phyloP scores from a whole-genome alignment of 1,284 basidiomycete genomes.

The Fomitopsis schrenkii region DNA sequence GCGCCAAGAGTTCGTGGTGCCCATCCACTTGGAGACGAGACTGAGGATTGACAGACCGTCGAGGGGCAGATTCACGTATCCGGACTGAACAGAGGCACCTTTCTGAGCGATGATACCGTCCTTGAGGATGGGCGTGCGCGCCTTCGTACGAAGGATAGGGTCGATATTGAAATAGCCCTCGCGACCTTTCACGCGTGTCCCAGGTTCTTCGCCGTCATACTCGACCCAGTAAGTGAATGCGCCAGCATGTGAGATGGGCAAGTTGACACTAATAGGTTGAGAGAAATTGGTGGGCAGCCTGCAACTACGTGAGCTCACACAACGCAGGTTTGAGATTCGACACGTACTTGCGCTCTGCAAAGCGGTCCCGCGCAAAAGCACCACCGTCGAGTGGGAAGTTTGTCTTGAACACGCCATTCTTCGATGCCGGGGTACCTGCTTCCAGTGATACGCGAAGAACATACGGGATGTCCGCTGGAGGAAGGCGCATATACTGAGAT shows the following conservation, averaged over 20 bases:
- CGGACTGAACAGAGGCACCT: constrained; percentile 43
- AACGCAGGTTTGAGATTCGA: neutral
- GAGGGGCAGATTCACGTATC: constrained; percentile 67
- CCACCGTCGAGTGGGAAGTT: constrained; percentile 94
- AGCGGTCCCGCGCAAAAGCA: constrained; percentile 73
- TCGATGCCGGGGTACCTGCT: constrained; percentile 84
- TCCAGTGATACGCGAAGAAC: constrained; percentile 86
- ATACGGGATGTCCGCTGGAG: constrained; percentile 86
- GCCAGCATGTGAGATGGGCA: constrained; percentile 92
- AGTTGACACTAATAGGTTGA: constrained; percentile 87
- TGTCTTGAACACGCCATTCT: constrained; percentile 87
- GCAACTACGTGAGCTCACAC: constrained; percentile 10
- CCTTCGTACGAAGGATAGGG: constrained; percentile 74
- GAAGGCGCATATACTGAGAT: constrained; percentile 86
- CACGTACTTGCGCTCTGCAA: constrained; percentile 74
- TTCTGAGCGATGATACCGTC: constrained; percentile 47
- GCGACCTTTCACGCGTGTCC: constrained; percentile 68
- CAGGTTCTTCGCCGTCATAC: constrained; percentile 63
- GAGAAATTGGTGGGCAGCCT: constrained; percentile 80
- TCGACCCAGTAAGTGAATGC: constrained; percentile 94
- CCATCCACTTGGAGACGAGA: constrained; percentile 97
- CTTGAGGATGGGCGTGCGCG: constrained; percentile 67
- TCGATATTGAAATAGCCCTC: constrained; percentile 96
- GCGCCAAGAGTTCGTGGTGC: constrained; percentile 72
- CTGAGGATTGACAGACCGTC: constrained; percentile 86